Percentiles rank a stretch among this genome's conserved stretches.
Evolutionary conservation across 2,329 filamentous ascomycete genomes (phyloP).

Genomic region (Hypoxylon sp.): DNA sequence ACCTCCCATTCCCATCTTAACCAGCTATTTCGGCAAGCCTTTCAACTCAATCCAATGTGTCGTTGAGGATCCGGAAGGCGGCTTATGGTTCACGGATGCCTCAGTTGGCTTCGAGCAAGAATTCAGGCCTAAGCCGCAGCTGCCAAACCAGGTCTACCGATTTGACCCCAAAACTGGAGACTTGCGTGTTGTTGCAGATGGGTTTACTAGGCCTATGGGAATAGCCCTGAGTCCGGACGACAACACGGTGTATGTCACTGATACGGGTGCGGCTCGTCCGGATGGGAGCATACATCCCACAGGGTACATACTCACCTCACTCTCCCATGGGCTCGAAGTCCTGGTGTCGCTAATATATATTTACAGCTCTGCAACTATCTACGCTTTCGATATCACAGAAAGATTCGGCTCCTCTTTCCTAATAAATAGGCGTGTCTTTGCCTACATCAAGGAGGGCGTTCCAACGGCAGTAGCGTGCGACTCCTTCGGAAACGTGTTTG

Average conservation of each 20-base stretch:
- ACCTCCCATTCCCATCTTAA: conserved; percentile 57
- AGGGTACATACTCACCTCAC: conserved; percentile 46
- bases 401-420: conserved; percentile 59
- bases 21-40: conserved; percentile 60
- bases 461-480: conserved; percentile 62
- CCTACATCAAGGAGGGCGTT: conserved; percentile 62
- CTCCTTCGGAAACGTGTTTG: conserved; percentile 61
- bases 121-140: conserved; percentile 60
- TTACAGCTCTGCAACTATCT: conserved; percentile 57
- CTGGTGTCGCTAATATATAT: conserved; percentile 8
- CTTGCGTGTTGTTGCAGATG: conserved; percentile 64
- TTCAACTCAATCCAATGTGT: conserved; percentile 66
- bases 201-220: conserved; percentile 61
- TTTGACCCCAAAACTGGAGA: conserved; percentile 59
- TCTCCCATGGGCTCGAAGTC: background rate
- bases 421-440: conserved; percentile 66
- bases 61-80: conserved; percentile 56
- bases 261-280: conserved; percentile 53
- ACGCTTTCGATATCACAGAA: conserved; percentile 64
- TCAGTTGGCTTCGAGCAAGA: conserved; percentile 61
- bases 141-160: conserved; percentile 66
- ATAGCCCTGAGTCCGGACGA: conserved; percentile 59
- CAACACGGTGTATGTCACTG: conserved; percentile 61
- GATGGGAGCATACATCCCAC: conserved; percentile 51
- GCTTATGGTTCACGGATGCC: conserved; percentile 67